Evolutionary conservation across 2,329 filamentous ascomycete species (phyloP).

Genomic region (Cladosporium phlei): DNA sequence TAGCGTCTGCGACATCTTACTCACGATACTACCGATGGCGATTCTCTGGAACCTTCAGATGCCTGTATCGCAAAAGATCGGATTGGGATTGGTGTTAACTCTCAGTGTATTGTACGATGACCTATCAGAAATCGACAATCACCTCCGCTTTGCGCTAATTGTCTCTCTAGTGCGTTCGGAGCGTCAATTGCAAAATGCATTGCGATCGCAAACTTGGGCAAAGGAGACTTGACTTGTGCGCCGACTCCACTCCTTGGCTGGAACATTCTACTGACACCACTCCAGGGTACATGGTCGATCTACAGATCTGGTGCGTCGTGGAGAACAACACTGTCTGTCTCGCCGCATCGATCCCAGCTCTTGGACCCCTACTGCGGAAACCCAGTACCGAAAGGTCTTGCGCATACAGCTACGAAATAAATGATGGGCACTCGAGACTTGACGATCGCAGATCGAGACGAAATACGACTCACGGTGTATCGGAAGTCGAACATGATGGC

Average conservation of each 20-base stretch:
- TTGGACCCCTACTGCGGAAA: slow-evolving; percentile 13
- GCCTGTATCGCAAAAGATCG: slow-evolving; percentile 6
- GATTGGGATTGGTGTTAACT: slow-evolving; percentile 7
- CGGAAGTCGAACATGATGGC: background rate
- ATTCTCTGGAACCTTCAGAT: slow-evolving; percentile 14
- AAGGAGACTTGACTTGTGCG: slow-evolving; percentile 3
- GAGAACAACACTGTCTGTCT: slow-evolving; percentile 19
- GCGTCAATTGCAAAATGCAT: slow-evolving; percentile 16
- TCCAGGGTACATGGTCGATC: slow-evolving; percentile 13
- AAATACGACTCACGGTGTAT: background rate
- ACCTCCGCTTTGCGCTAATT: background rate
- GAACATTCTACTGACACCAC: slow-evolving; percentile 10
- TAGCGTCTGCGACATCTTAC: slow-evolving; percentile 7
- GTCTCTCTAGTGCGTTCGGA: slow-evolving; percentile 13
- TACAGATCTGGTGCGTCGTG: slow-evolving; percentile 15
- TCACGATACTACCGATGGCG: slow-evolving; percentile 14
- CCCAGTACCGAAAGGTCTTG: background rate
- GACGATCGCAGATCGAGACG: background rate
- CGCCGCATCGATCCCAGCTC: slow-evolving; percentile 15
- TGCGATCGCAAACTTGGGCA: slow-evolving; percentile 11
- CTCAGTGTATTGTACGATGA: background rate
- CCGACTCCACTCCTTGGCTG: background rate
- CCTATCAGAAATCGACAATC: background rate
- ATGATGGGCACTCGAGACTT: background rate
- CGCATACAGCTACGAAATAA: background rate